These are phyloP conservation scores for Neurospora sp. DNA, from an alignment of 495 filamentous ascomycete genomes.

Conservation along the genomic window DNA sequence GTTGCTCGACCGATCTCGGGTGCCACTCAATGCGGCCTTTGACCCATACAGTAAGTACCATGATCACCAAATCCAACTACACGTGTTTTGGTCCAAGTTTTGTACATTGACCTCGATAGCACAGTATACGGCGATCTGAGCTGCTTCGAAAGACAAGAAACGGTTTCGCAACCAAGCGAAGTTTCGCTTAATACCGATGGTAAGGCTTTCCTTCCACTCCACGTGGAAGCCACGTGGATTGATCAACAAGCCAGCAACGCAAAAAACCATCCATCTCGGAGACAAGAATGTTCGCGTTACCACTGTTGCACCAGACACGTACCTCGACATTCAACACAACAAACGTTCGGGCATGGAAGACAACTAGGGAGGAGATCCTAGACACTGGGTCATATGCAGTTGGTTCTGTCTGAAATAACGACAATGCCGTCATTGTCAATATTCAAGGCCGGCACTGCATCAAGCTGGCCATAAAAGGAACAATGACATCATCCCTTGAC, in stretches of 20 bases:
- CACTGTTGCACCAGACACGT: neutral
- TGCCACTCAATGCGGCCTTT: neutral
- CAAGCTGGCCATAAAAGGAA: neutral
- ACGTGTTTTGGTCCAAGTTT: neutral
- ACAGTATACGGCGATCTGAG: neutral
- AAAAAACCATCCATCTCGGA: neutral
- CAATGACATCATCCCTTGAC: neutral
- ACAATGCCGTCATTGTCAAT: neutral
- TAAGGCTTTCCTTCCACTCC: neutral
- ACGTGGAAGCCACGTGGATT: neutral
- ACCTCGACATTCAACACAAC: neutral
- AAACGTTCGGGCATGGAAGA: neutral
- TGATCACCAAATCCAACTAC: neutral
- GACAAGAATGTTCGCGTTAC: neutral
- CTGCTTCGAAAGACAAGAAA: neutral
- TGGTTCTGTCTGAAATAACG: neutral
- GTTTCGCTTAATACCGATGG: neutral
- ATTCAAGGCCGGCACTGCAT: neutral
- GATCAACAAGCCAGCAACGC: neutral
- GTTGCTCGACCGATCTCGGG: neutral
- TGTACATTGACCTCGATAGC: neutral
- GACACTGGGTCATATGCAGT: neutral
- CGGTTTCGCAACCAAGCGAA: neutral
- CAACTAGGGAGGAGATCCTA: neutral
- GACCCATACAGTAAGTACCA: neutral